These are phyloP conservation scores for Sclerotinia minor DNA, from an alignment of 2,329 filamentous ascomycete species.

Conservation along the genomic window DNA sequence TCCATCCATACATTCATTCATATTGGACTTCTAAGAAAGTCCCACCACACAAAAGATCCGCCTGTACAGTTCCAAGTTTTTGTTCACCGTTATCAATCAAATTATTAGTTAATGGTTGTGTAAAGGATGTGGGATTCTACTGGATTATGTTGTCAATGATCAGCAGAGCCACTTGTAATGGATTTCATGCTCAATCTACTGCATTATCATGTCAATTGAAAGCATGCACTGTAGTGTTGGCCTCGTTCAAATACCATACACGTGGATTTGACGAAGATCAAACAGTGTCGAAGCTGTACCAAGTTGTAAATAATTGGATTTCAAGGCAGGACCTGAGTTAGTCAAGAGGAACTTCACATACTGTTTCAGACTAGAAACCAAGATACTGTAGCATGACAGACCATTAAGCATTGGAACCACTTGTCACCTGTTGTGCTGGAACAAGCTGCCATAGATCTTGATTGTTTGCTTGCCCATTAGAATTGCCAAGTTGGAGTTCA, in stretches of 20 bases:
- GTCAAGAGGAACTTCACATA: not conserved
- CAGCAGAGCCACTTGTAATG: not conserved
- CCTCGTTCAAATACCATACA: not conserved
- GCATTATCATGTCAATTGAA: not conserved
- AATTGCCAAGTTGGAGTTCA: not conserved
- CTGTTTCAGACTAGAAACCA: too few relatives aligned
- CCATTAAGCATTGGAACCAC: not conserved
- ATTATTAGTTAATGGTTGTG: not conserved
- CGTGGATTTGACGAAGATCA: slow-evolving; percentile 1
- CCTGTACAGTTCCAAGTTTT: not conserved
- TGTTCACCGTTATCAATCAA: not conserved
- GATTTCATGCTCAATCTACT: not conserved
- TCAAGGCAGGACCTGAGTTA: not conserved
- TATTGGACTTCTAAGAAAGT: too few relatives aligned
- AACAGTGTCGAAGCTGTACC: not conserved
- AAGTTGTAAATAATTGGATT: not conserved
- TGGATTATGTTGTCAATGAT: not conserved
- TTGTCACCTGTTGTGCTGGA: not conserved
- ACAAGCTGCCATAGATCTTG: not conserved
- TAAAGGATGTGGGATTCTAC: not conserved
- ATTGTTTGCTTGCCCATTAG: not conserved
- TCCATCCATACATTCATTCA: not conserved
- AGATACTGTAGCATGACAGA: not conserved
- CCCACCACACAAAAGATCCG: too few relatives aligned
- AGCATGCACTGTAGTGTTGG: slow-evolving; percentile 7